Conservation (phyloP, 768 basidiomycete species). For the Paxillus ammoniavirescens region DNA sequence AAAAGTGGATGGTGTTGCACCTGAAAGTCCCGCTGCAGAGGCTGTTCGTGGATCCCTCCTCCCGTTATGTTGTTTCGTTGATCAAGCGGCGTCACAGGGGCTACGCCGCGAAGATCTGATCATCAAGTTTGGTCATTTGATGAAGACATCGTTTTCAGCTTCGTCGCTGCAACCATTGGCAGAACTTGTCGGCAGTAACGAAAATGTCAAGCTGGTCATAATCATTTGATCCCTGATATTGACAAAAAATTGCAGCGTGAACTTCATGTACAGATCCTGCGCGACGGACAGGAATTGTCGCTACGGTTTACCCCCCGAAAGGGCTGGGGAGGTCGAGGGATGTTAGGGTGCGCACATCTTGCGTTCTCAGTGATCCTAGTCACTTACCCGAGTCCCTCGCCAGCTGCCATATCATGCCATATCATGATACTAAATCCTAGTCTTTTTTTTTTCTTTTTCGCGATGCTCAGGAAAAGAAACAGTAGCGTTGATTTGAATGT, state of each 20-base stretch:
- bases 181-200: constrained; percentile 67
- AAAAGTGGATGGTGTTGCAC: constrained; percentile 77
- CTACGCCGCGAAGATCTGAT: constrained; percentile 68
- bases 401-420: constrained; percentile 66
- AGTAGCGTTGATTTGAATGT: background rate
- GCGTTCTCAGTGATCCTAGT: background rate
- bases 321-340: constrained; percentile 87
- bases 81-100: constrained; percentile 44
- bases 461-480: background rate
- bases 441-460: background rate
- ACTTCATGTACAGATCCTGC: constrained; percentile 56
- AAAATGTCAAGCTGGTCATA: constrained; percentile 58
- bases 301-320: constrained; percentile 65
- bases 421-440: constrained; percentile 21
- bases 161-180: constrained; percentile 68
- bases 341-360: constrained; percentile 63
- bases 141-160: constrained; percentile 48
- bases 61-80: background rate
- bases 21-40: constrained; percentile 76
- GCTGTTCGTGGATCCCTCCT: constrained; percentile 53
- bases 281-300: constrained; percentile 43
- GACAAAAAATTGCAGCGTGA: constrained; percentile 43
- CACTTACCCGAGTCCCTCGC: constrained; percentile 1
- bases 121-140: constrained; percentile 69
- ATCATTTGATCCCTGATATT: background rate